Base-by-base conservation (phyloP, 441 rosid species). In the Croton laevigatus region DNA sequence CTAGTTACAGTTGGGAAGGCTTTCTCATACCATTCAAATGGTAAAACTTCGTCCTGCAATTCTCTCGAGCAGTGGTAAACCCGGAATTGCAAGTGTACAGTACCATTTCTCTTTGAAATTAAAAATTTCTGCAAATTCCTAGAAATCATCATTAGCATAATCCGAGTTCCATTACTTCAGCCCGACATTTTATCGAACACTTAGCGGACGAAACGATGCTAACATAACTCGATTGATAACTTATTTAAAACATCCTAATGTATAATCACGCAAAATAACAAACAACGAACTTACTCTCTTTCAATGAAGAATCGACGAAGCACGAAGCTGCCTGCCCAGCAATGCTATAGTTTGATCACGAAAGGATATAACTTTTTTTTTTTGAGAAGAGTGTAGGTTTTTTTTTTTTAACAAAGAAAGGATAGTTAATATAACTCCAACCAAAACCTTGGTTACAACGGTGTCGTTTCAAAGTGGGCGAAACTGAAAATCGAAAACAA, bases 11-110 rank as follows among this genome's bases (percentile, higher is more conserved):
- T 84, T 3, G 87, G 81, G 71, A 80, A 83, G 40, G 73, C 76
- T 68, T 80, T 79, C 67, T 81, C 80, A 66, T 83, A 89, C 91
- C 89, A 87, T 60, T 78, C 75, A 59, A 61, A 62, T 9, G 87
- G 83, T 59, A 84, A 77, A 60, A 57, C 36, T 54, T 79, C 86
- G 49, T 78, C 83, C 14, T 36, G 48, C 60, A 83, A 62, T 57
- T 79, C 85, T 67, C 63, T 74, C 1, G 83, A 81, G 73, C 78
- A 64, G 71, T 87, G 89, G 78, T 76, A 86, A 13, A 77, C 46
- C 78, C 68, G 75, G 48, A 70, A 74, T 75, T 69, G 68, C 78
- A 70, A 27, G 71, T 55, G 71, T 68, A 69, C 5, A 55, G 38
- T 65, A 32, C 75, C 70, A 59, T 63, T 42, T 44, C 65, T 72